These are phyloP conservation scores for Emericellopsis terricola DNA, from an alignment of 495 filamentous ascomycete species.

Conservation along the genomic window DNA sequence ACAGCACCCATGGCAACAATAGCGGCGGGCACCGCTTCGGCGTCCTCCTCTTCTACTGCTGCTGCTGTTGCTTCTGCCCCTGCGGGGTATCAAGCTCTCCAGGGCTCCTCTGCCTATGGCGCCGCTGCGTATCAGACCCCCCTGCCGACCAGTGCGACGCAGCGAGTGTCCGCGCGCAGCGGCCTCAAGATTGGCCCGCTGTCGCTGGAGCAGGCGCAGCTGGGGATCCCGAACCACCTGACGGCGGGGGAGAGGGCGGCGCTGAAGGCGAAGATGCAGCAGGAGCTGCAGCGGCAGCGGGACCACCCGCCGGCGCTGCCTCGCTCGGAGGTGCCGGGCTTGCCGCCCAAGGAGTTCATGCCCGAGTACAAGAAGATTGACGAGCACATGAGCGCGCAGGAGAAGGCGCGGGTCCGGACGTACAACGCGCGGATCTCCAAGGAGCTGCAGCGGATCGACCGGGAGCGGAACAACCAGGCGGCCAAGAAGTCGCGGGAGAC, in stretches of 20 bases:
- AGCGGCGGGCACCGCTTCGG: no score
- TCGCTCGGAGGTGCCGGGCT: background rate
- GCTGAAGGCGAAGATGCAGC: background rate
- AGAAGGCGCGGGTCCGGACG: background rate
- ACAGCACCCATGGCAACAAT: no score
- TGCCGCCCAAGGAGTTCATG: background rate
- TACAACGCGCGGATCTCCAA: background rate
- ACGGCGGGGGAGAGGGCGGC: background rate
- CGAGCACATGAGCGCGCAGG: background rate
- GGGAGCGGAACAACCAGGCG: conserved; percentile 2
- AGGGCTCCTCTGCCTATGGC: no score
- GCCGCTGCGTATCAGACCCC: no score
- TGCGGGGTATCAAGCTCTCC: no score
- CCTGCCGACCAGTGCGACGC: no score
- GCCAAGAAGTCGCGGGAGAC: conserved; percentile 2
- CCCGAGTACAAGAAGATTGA: background rate
- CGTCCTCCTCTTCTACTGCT: no score
- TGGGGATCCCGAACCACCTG: background rate
- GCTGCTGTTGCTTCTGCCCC: no score
- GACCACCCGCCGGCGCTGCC: background rate
- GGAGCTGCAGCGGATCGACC: background rate
- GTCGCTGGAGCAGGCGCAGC: background rate
- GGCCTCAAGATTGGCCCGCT: background rate
- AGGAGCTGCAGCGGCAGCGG: background rate
- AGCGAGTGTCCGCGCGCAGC: no score